Evolutionary conservation across 139 green algal species (phyloP).

Genomic region (Chlamydomonas schloesseri): DNA sequence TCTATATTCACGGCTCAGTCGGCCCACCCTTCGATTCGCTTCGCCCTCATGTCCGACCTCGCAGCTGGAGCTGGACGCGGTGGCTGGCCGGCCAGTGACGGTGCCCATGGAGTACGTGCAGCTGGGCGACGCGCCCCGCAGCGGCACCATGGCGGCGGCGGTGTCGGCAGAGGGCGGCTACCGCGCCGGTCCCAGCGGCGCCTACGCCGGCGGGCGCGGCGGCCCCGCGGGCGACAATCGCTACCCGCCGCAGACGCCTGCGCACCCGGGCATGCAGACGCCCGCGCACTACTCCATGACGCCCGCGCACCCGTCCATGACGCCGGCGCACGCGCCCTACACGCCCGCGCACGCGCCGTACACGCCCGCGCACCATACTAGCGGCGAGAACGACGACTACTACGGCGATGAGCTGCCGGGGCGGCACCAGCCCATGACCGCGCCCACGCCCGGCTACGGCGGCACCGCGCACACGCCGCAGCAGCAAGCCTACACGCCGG

Average conservation of each 20-base stretch:
- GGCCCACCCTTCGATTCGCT: no score
- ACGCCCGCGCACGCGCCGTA: slow-evolving; percentile 51
- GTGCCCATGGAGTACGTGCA: slow-evolving; percentile 67
- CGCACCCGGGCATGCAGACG: slow-evolving; percentile 54
- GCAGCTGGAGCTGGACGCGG: slow-evolving; percentile 89
- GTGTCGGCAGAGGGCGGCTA: neutral
- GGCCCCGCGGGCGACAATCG: no score
- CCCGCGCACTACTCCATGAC: slow-evolving; percentile 70
- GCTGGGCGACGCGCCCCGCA: slow-evolving; percentile 4
- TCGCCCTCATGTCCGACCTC: no score
- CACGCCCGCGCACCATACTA: slow-evolving; percentile 30
- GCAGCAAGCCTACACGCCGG: slow-evolving; percentile 44
- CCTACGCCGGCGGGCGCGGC: neutral
- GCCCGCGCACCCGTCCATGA: slow-evolving; percentile 63
- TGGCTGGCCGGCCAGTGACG: slow-evolving; percentile 83
- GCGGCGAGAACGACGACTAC: slow-evolving; percentile 46
- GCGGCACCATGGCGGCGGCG: neutral
- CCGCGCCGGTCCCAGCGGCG: neutral
- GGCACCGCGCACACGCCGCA: slow-evolving; percentile 42
- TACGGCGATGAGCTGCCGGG: slow-evolving; percentile 13
- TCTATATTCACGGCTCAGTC: no score
- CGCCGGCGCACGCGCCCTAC: slow-evolving; percentile 62
- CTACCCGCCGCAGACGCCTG: slow-evolving; percentile 60
- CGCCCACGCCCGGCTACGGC: slow-evolving; percentile 44
- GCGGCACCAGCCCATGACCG: slow-evolving; percentile 29